phyloP scores from a whole-genome alignment of 2,329 filamentous ascomycete genomes.

The Cadophora luteo-olivacea region DNA sequence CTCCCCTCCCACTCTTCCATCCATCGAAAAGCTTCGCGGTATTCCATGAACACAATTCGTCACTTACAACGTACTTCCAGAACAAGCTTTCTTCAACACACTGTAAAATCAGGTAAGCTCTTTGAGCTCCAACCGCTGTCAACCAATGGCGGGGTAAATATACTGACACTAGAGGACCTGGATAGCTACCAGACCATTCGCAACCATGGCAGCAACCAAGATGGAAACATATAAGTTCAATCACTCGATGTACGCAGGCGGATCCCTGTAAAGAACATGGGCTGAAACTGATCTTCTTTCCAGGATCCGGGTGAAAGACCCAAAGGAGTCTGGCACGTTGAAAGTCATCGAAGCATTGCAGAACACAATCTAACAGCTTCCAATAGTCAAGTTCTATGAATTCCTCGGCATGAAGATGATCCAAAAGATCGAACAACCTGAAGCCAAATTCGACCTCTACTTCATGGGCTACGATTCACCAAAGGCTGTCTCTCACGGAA shows the following conservation, averaged over 20 bases:
- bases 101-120: conserved; percentile 36
- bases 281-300: conserved; percentile 30
- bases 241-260: conserved; percentile 75
- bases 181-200: conserved; percentile 41
- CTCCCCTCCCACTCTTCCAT: not conserved
- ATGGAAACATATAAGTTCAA: conserved; percentile 81
- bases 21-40: not conserved
- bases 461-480: conserved; percentile 90
- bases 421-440: conserved; percentile 80
- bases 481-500: conserved; percentile 74
- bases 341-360: not conserved
- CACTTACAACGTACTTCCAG: conserved; percentile 34
- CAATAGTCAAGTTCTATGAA: conserved; percentile 86
- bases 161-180: conserved; percentile 32
- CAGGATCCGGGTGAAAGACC: conserved; percentile 95
- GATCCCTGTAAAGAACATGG: not conserved
- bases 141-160: conserved; percentile 23
- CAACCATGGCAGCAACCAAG: conserved; percentile 65
- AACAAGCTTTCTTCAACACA: conserved; percentile 29
- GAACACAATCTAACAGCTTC: conserved; percentile 3
- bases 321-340: conserved; percentile 71
- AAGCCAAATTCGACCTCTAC: conserved; percentile 93
- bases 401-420: conserved; percentile 87
- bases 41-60: conserved; percentile 37
- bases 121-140: not conserved